Base-by-base conservation (phyloP, 495 filamentous ascomycete genomes). In the Elaphomyces granulatus region DNA sequence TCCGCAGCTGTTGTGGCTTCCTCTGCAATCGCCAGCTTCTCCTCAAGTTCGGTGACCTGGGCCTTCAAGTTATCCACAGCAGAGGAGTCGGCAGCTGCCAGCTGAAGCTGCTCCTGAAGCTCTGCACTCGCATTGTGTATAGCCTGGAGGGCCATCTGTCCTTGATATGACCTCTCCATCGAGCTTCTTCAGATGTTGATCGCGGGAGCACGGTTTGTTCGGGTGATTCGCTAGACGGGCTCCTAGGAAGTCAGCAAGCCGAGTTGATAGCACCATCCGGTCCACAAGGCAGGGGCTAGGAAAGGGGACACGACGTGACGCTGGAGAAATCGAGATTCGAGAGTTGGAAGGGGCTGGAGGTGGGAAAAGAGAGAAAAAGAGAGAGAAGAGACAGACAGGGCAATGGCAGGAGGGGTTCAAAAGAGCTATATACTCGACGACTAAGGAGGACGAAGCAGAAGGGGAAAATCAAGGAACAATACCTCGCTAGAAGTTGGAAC, bases 71-170 rank as follows among this genome's bases (percentile, higher is more conserved):
- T 32, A 30, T 66, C 63, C 17, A 65, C 19, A 26, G 39, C 45
- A 28, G 64, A 64, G 3, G 53, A 62, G 44, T 65, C 64, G 34
- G 56, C 56, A 3, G 48, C 60, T 17, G 57, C 59, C 10, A 53
- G 41, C 36, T 59, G 58, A n/a, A 68, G 54, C 33, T 66, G 57
- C 2, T 56, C 48, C 15, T 53, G 52, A 31, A 54, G 46, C 19
- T 46, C 51, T 3, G 50, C 55, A 36, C 49, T 49, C 20, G 43
- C 42, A 2, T 64, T 55, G 43, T 68, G 65, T 1, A 56, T 41
- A 28, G 58, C 55, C 40, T 59, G 54, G n/a, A 68, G 52, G 4
- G 53, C 55, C 6, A 67, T 40, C 46, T 62, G 63, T 31, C 49
- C 46, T 40, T 58, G 51, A 45, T 64, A 51, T 1, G 61, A 50